Conservation (phyloP, 345 rosid species). For the Cardamine chenopodiifolia region DNA sequence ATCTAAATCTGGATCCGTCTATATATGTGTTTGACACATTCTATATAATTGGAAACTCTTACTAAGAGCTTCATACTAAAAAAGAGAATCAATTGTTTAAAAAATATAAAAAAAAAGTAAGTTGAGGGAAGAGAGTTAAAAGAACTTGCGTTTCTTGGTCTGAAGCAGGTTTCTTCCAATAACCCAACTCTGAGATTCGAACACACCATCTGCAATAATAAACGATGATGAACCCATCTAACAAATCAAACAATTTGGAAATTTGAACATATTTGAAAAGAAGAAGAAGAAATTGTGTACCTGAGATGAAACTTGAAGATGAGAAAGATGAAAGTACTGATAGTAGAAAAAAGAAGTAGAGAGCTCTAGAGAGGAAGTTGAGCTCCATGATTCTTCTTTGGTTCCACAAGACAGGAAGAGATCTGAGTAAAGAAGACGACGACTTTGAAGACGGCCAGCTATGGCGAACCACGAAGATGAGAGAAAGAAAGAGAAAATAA, state of each 20-base stretch:
- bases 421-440: slow-evolving; percentile 30
- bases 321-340: slow-evolving; percentile 39
- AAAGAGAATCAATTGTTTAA: neutral
- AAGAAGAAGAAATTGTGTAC: slow-evolving; percentile 32
- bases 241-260: neutral
- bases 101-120: neutral
- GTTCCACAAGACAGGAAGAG: slow-evolving; percentile 13
- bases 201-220: slow-evolving; percentile 53
- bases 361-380: slow-evolving; percentile 22
- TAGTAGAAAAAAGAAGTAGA: slow-evolving; percentile 43
- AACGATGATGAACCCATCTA: slow-evolving; percentile 1
- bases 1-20: slow-evolving; percentile 17
- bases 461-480: slow-evolving; percentile 27
- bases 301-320: slow-evolving; percentile 58
- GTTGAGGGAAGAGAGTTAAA: slow-evolving; percentile 3
- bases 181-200: slow-evolving; percentile 50
- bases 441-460: slow-evolving; percentile 17
- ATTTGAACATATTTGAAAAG: neutral
- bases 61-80: neutral
- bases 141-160: slow-evolving; percentile 56
- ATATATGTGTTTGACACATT: neutral
- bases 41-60: neutral
- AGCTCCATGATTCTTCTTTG: slow-evolving; percentile 41
- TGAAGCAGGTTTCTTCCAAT: slow-evolving; percentile 73
- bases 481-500: neutral